Conservation (phyloP, 306 rosid genomes). For the Boehmeria nivea region DNA sequence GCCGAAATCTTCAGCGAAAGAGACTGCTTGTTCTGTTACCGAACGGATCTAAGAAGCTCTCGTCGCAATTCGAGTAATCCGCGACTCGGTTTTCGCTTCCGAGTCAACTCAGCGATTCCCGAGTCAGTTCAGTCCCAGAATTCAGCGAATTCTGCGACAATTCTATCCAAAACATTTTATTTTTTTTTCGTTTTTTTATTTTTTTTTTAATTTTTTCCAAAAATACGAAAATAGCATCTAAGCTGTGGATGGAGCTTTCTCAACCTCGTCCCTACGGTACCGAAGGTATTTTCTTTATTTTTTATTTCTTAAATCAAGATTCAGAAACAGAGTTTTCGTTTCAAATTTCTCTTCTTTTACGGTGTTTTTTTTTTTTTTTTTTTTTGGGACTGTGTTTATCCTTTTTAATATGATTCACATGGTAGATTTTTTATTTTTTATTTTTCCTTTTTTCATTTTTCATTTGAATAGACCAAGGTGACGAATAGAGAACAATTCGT, state of each 20-base stretch:
- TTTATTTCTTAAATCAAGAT: not conserved
- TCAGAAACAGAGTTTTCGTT: no score
- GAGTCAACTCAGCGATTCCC: not conserved
- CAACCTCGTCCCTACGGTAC: slow-evolving; percentile 67
- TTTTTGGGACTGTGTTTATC: not conserved
- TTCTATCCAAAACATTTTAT: not conserved
- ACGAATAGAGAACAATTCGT: no score
- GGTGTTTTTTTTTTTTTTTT: not conserved
- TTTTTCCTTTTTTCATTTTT: slow-evolving; percentile 7
- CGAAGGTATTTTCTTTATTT: slow-evolving; percentile 46
- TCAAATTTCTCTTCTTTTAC: not conserved
- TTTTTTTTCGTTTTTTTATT: slow-evolving; percentile 20
- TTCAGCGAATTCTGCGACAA: not conserved
- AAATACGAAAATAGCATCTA: not conserved
- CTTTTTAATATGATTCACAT: no score
- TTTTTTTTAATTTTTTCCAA: no score
- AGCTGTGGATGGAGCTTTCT: slow-evolving; percentile 78
- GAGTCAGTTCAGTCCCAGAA: not conserved
- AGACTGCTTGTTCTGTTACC: slow-evolving; percentile 9
- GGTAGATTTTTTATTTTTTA: not conserved
- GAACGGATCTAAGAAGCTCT: slow-evolving; percentile 39
- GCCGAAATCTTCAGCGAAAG: slow-evolving; percentile 2
- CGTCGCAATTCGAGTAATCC: slow-evolving; percentile 10
- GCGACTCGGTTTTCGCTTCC: not conserved
- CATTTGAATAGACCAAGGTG: no score